Conservation (phyloP, 164 flowering plant genomes). For the Euptelea pleiosperma region DNA sequence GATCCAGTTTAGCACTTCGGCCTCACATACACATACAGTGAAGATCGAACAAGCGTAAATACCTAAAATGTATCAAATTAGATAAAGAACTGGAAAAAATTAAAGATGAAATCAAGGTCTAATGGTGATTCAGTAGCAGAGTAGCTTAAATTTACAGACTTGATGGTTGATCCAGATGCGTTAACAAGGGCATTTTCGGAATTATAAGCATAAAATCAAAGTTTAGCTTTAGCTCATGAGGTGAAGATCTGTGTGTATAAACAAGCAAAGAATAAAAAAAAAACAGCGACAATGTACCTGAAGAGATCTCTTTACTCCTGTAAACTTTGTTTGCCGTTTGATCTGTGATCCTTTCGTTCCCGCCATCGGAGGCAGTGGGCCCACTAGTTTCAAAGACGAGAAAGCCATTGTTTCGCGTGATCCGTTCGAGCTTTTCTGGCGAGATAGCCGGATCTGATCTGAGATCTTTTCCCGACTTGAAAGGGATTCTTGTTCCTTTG, state of each 20-base stretch:
- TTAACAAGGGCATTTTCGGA: no score
- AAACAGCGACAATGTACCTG: conserved; percentile 1
- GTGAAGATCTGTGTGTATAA: not conserved
- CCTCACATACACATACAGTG: no score
- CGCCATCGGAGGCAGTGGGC: not conserved
- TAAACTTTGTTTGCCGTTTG: not conserved
- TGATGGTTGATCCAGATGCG: no score
- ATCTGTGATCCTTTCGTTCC: not conserved
- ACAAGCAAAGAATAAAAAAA: not conserved
- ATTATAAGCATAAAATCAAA: no score
- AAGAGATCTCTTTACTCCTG: not conserved
- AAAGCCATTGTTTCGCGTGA: not conserved
- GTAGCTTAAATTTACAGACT: no score
- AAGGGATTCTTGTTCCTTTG: not conserved
- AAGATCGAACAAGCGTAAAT: no score
- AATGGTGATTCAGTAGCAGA: no score
- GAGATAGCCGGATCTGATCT: not conserved
- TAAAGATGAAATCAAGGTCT: no score
- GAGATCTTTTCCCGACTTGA: not conserved
- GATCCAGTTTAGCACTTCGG: no score
- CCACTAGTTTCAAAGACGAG: conserved; percentile 1
- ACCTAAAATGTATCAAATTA: no score
- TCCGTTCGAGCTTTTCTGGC: not conserved
- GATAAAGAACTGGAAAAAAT: no score
- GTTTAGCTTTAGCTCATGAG: no score